A percentile compares a stretch with the other conserved stretches of the same genome.
Evolutionary conservation across 2,329 filamentous ascomycete genomes (phyloP).

Genomic region (Neurospora crassa): DNA sequence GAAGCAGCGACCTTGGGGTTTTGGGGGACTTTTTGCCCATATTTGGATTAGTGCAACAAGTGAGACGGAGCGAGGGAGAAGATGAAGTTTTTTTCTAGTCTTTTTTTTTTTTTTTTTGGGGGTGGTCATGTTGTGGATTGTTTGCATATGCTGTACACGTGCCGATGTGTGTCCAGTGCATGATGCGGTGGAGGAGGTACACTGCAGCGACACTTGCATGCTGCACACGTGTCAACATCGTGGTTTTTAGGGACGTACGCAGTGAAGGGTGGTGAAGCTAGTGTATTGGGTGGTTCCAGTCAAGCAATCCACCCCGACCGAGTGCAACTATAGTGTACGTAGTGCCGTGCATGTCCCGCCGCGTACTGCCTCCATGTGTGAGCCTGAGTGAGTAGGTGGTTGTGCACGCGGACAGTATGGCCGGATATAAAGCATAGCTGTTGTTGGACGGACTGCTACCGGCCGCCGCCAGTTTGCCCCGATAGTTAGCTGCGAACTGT

Average conservation of each 20-base stretch:
- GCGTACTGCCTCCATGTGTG: not conserved
- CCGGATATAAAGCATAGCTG: not conserved
- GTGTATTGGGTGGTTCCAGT: not conserved
- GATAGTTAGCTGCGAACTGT: not conserved
- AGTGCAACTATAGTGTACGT: not conserved
- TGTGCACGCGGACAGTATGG: not conserved
- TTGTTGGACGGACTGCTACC: not conserved
- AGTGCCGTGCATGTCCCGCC: not conserved
- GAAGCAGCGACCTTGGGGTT: not conserved
- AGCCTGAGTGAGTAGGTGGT: not conserved
- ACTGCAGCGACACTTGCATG: not conserved
- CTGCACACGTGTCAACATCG: not conserved
- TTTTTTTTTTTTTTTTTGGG: too few species aligned
- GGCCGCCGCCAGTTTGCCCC: not conserved
- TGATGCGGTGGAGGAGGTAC: not conserved
- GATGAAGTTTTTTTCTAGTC: not conserved
- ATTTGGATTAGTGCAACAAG: not conserved
- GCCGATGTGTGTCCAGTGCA: not conserved
- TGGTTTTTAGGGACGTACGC: not conserved
- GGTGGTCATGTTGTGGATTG: not conserved
- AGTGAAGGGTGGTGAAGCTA: not conserved
- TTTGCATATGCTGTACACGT: not conserved
- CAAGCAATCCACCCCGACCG: not conserved
- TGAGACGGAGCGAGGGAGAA: not conserved
- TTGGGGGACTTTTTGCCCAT: not conserved